Conservation (phyloP, 2,329 filamentous ascomycete genomes). For the Coniochaeta sp. region DNA sequence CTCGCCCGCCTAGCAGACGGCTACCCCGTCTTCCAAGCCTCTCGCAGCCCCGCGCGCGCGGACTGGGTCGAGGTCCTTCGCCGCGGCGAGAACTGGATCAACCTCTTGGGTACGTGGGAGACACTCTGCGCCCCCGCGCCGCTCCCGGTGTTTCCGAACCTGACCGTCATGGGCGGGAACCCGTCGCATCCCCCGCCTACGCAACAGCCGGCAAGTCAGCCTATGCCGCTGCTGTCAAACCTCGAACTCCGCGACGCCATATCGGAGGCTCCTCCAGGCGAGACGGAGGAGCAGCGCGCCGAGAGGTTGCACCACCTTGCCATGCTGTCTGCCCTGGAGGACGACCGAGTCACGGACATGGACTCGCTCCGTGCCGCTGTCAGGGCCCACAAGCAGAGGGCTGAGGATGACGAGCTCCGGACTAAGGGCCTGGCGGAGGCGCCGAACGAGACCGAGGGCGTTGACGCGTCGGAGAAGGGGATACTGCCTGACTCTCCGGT, state of each 20-base stretch:
- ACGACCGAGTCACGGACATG: conserved; percentile 62
- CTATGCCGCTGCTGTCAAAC: conserved; percentile 25
- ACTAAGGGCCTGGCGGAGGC: conserved; percentile 6
- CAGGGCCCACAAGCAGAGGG: conserved; percentile 48
- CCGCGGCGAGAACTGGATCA: conserved; percentile 62
- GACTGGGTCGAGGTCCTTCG: conserved; percentile 76
- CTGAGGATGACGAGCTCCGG: conserved; percentile 43
- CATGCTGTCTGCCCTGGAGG: conserved; percentile 58
- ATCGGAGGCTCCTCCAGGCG: conserved; percentile 21
- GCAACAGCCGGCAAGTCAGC: conserved; percentile 5
- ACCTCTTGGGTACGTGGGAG: conserved; percentile 61
- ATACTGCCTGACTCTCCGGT: background rate
- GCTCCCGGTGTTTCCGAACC: conserved; percentile 28
- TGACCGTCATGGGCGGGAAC: conserved; percentile 3
- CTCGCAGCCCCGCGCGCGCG: conserved; percentile 61
- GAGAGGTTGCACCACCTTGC: conserved; percentile 57
- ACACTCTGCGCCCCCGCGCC: conserved; percentile 57
- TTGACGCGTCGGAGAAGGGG: conserved; percentile 11
- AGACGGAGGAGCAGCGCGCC: conserved; percentile 40
- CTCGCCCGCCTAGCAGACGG: conserved; percentile 68
- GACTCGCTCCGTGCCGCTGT: conserved; percentile 58
- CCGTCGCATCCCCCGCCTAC: conserved; percentile 2
- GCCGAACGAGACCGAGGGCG: background rate
- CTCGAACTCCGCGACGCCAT: background rate
- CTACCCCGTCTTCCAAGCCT: conserved; percentile 71